Conservation (phyloP, 805 yeast genomes). For the Priceomyces melissophilus region DNA sequence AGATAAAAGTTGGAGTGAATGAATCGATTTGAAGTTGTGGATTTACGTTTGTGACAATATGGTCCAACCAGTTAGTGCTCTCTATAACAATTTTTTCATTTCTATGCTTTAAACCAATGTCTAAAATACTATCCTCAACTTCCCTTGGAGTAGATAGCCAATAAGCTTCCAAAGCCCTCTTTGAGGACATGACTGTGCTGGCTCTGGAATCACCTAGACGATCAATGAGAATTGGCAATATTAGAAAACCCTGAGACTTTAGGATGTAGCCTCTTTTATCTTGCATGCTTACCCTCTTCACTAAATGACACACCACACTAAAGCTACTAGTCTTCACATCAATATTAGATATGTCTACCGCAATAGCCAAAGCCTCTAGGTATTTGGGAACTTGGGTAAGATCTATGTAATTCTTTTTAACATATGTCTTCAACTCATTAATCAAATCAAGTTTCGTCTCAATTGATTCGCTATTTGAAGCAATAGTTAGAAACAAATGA, state of each 20-base stretch:
- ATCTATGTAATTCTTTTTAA: constrained; percentile 54
- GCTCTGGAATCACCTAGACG: constrained; percentile 42
- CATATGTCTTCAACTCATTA: constrained; percentile 46
- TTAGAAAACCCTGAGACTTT: constrained; percentile 38
- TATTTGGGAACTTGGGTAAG: constrained; percentile 47
- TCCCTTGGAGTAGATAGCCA: constrained; percentile 51
- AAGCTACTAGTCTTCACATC: constrained; percentile 43
- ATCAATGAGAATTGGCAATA: constrained; percentile 51
- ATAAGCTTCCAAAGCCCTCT: constrained; percentile 49
- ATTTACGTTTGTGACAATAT: constrained; percentile 32
- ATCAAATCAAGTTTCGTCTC: constrained; percentile 16
- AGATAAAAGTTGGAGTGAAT: constrained; percentile 24
- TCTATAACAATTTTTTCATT: constrained; percentile 39
- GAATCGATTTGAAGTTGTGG: constrained; percentile 28
- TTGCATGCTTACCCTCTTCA: constrained; percentile 58
- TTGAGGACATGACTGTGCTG: constrained; percentile 41
- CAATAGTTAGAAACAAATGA: constrained; percentile 16
- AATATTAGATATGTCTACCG: constrained; percentile 36
- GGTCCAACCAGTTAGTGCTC: constrained; percentile 42
- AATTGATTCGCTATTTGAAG: constrained; percentile 11
- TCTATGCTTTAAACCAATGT: constrained; percentile 40
- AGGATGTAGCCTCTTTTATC: constrained; percentile 41
- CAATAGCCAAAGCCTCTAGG: constrained; percentile 47
- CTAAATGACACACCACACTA: constrained; percentile 51
- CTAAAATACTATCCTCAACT: constrained; percentile 45